phyloP scores from a whole-genome alignment of 2,329 filamentous ascomycete genomes.

The Aspergillus tanneri region DNA sequence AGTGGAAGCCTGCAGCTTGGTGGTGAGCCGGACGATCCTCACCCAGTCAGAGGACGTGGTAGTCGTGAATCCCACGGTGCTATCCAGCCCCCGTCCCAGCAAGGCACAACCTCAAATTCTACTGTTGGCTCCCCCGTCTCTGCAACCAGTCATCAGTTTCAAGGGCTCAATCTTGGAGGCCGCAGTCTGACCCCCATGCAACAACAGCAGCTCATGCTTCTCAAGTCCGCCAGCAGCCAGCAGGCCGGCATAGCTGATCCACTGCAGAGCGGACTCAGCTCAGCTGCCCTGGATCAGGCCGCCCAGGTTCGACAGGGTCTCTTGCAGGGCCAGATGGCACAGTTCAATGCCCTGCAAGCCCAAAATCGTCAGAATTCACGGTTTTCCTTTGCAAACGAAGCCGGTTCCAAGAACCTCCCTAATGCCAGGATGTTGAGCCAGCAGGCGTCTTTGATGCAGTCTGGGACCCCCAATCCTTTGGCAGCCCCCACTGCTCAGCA shows the following conservation, averaged over 20 bases:
- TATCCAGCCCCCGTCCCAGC: constrained; percentile 75
- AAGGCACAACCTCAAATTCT: constrained; percentile 50
- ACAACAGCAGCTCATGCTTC: constrained; percentile 68
- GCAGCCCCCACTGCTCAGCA: constrained; percentile 41
- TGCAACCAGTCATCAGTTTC: constrained; percentile 44
- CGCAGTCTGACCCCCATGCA: constrained; percentile 80
- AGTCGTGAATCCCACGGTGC: constrained; percentile 61
- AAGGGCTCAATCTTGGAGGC: constrained; percentile 62
- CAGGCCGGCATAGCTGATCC: constrained; percentile 57
- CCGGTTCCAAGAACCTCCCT: constrained; percentile 52
- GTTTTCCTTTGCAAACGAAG: constrained; percentile 82
- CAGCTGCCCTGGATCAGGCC: constrained; percentile 41
- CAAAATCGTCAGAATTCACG: constrained; percentile 83
- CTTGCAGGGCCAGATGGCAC: constrained; percentile 49
- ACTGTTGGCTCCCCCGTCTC: constrained; percentile 44
- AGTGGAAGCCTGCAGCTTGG: constrained; percentile 85
- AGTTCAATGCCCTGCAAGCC: constrained; percentile 58
- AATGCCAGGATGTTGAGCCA: constrained; percentile 59
- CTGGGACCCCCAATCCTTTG: constrained; percentile 39
- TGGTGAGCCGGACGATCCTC: constrained; percentile 84
- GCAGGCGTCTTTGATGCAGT: constrained; percentile 46
- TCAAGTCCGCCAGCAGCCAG: constrained; percentile 58
- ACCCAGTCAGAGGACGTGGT: constrained; percentile 49
- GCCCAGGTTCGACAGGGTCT: constrained; percentile 45
- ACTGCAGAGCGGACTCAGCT: constrained; percentile 31